Conservation (phyloP, 2,329 filamentous ascomycete genomes). For the Penicillium sp. region DNA sequence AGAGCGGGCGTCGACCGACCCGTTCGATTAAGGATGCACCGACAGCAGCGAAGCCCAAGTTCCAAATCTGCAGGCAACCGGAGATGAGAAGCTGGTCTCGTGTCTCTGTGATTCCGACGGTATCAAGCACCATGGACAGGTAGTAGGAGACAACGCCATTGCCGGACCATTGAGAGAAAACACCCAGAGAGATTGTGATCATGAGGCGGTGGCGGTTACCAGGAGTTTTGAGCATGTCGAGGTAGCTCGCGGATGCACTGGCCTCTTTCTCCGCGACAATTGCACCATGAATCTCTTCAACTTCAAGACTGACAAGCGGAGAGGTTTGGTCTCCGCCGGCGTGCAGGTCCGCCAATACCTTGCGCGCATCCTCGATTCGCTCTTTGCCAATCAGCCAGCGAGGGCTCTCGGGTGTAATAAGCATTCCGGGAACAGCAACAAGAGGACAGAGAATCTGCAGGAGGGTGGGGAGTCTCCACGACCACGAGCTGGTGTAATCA, state of each 20-base stretch:
- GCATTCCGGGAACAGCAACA: slow-evolving; percentile 24
- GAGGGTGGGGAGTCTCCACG: slow-evolving; percentile 31
- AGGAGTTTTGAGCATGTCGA: slow-evolving; percentile 24
- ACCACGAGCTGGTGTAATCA: slow-evolving; percentile 26
- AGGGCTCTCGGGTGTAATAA: slow-evolving; percentile 28
- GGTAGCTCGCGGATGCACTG: slow-evolving; percentile 20
- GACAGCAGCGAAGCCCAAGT: slow-evolving; percentile 26
- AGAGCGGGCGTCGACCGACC: slow-evolving; percentile 28
- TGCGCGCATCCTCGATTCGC: slow-evolving; percentile 24
- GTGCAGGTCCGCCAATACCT: slow-evolving; percentile 26
- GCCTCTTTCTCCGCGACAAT: slow-evolving; percentile 25
- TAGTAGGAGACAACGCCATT: slow-evolving; percentile 33
- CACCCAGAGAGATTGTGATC: slow-evolving; percentile 20
- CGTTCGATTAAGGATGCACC: slow-evolving; percentile 27
- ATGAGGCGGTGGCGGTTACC: slow-evolving; percentile 22
- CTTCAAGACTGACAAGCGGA: slow-evolving; percentile 25
- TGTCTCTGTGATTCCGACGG: slow-evolving; percentile 27
- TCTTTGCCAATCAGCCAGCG: slow-evolving; percentile 28
- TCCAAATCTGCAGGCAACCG: slow-evolving; percentile 30
- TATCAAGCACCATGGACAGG: slow-evolving; percentile 22
- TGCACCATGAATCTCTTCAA: slow-evolving; percentile 25
- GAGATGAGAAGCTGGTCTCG: slow-evolving; percentile 24
- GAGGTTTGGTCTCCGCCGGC: slow-evolving; percentile 26
- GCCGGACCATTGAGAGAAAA: slow-evolving; percentile 31
- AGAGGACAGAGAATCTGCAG: slow-evolving; percentile 26